phyloP scores from a whole-genome alignment of 169 alveolate genomes.

The Cytauxzoon felis region DNA sequence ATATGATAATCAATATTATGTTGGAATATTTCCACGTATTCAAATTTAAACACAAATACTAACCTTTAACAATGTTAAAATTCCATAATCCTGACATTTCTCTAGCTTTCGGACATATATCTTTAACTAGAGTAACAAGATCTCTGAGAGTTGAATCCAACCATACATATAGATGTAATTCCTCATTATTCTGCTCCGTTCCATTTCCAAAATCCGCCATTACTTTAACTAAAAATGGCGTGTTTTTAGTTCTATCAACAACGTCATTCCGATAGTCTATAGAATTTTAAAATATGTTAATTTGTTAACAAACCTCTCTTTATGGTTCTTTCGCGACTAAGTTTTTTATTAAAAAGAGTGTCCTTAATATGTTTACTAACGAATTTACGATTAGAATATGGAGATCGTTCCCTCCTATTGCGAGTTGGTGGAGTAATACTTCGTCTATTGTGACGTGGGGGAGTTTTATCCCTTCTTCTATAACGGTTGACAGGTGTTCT shows the following conservation, averaged over 20 bases:
- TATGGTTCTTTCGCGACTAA: no score
- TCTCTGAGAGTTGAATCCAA: conserved; percentile 37
- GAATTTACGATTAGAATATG: no score
- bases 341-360: no score
- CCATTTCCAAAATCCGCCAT: conserved; percentile 13
- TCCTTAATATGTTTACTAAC: no score
- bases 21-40: no score
- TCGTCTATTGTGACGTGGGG: no score
- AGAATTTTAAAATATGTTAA: neutral
- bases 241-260: conserved; percentile 18
- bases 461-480: no score
- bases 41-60: neutral
- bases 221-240: conserved; percentile 39
- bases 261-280: neutral
- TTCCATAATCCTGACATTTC: conserved; percentile 24
- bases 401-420: no score
- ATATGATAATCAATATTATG: no score
- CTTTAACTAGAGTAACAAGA: conserved; percentile 34
- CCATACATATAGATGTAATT: conserved; percentile 51
- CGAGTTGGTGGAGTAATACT: no score
- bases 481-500: no score
- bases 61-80: conserved; percentile 10
- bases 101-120: conserved; percentile 32
- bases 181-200: conserved; percentile 5
- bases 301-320: no score